These are phyloP conservation scores for Podaxis sp. DNA, from an alignment of 768 basidiomycete genomes.

Conservation along the genomic window DNA sequence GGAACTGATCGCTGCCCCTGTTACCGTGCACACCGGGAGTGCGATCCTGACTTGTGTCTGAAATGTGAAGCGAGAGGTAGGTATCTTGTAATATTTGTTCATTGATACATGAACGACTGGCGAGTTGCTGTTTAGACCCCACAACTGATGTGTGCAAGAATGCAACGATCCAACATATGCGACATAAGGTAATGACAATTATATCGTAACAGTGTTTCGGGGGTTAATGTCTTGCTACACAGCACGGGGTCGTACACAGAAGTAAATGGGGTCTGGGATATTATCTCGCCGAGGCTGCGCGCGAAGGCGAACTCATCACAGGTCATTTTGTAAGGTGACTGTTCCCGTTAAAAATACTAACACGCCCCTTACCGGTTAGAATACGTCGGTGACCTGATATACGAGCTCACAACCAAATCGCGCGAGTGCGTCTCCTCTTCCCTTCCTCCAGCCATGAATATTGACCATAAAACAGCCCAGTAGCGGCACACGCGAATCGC, in stretches of 20 bases:
- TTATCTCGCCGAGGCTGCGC: constrained; percentile 13
- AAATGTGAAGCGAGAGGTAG: constrained; percentile 33
- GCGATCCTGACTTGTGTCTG: constrained; percentile 50
- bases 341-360: too few species aligned
- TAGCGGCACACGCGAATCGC: constrained; percentile 11
- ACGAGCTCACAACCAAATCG: constrained; percentile 13
- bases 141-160: constrained; percentile 4
- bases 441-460: not conserved
- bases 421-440: constrained; percentile 14
- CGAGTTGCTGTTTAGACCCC: not conserved
- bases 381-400: constrained; percentile 18
- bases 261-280: constrained; percentile 16
- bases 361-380: not conserved
- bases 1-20: constrained; percentile 36
- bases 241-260: constrained; percentile 4
- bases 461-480: not conserved
- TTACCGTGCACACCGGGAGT: constrained; percentile 35
- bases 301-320: constrained; percentile 14
- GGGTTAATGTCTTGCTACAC: not conserved
- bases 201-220: not conserved
- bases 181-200: constrained; percentile 6
- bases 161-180: constrained; percentile 7
- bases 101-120: not conserved
- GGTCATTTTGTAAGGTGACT: constrained; percentile 1
- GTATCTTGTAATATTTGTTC: not conserved